Conservation (phyloP, 2,329 filamentous ascomycete species). For the Sodiomyces alkalinus region DNA sequence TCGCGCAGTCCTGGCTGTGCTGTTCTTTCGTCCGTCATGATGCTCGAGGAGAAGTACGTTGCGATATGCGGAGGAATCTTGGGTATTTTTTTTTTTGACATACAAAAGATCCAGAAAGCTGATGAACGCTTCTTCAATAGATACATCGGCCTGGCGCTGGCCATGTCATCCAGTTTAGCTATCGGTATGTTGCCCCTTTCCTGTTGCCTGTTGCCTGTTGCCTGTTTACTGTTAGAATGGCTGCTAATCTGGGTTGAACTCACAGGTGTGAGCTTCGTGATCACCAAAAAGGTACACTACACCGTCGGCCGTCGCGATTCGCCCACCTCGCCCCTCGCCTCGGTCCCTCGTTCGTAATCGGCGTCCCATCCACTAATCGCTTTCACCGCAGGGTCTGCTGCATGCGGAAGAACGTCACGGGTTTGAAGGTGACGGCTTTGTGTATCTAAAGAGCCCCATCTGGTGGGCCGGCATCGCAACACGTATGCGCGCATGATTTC, state of each 20-base stretch:
- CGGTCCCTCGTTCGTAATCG: too few species aligned
- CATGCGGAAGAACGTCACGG: constrained; percentile 84
- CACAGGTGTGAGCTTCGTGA: constrained; percentile 87
- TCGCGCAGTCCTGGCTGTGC: too few species aligned
- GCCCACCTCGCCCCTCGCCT: too few species aligned
- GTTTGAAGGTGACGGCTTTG: constrained; percentile 91
- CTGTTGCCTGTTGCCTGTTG: not conserved
- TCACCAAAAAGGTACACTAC: constrained; percentile 79
- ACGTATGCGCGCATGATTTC: constrained; percentile 46
- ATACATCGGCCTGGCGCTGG: constrained; percentile 62
- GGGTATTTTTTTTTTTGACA: too few species aligned
- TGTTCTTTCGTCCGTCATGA: constrained; percentile 6
- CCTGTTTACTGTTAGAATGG: too few species aligned
- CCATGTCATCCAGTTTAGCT: constrained; percentile 59
- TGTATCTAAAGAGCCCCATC: constrained; percentile 84
- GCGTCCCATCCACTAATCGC: too few species aligned
- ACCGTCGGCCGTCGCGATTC: too few species aligned
- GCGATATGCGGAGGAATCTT: too few species aligned
- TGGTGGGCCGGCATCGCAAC: constrained; percentile 96
- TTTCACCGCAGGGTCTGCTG: constrained; percentile 80
- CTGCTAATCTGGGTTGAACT: constrained; percentile 10
- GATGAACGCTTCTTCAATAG: too few species aligned
- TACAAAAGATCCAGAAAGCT: too few species aligned
- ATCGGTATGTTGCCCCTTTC: constrained; percentile 43
- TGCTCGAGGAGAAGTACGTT: constrained; percentile 10